These are phyloP conservation scores for Penicillium sp. DNA, from an alignment of 2,329 filamentous ascomycete genomes.

Conservation along the genomic window DNA sequence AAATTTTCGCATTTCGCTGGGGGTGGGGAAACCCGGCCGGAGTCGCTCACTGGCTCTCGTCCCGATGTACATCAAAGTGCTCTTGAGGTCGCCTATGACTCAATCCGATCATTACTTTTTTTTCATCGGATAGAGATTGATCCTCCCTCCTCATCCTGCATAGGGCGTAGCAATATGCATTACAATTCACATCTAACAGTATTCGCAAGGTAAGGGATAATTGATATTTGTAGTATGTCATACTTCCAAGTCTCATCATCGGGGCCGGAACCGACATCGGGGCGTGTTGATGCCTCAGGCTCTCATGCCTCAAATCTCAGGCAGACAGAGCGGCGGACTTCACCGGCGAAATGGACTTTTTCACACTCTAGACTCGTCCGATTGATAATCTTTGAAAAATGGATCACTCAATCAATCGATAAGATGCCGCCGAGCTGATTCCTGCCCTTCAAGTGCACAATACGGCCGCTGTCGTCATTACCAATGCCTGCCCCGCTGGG, in stretches of 20 bases:
- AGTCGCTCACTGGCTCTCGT: slow-evolving; percentile 17
- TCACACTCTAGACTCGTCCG: slow-evolving; percentile 2
- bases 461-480: slow-evolving; percentile 5
- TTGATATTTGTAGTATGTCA: background rate
- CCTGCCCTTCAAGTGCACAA: background rate
- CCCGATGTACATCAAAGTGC: background rate
- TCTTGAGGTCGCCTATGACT: background rate
- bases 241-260: background rate
- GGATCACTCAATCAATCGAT: slow-evolving; percentile 1
- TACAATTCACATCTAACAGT: background rate
- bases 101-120: background rate
- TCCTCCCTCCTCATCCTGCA: background rate
- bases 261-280: slow-evolving; percentile 7
- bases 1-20: slow-evolving; percentile 30
- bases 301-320: background rate
- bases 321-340: background rate
- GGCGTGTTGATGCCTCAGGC: background rate
- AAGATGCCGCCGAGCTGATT: background rate
- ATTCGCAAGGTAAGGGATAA: background rate
- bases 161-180: background rate
- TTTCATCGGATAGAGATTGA: background rate
- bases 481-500: background rate
- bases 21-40: slow-evolving; percentile 22
- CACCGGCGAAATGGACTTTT: background rate
- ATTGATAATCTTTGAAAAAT: background rate